Percentiles rank a stretch among this genome's conserved stretches.
phyloP scores from a whole-genome alignment of 176 grass and related monocot species.

The Poa annua region DNA sequence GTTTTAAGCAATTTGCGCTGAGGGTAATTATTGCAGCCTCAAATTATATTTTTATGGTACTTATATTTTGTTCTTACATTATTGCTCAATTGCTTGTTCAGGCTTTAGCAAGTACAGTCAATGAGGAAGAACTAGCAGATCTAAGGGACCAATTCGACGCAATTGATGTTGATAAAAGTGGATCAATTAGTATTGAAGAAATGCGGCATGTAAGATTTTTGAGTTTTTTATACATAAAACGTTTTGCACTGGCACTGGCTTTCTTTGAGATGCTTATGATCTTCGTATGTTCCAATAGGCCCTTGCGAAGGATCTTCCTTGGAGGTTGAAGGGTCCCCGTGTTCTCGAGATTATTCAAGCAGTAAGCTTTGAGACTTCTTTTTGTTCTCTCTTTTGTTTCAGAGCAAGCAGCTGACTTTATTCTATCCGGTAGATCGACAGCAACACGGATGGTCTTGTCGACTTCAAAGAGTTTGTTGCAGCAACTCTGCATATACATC shows the following conservation, averaged over 20 bases:
- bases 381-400: background rate
- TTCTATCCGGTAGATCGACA: slow-evolving; percentile 66
- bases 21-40: slow-evolving; percentile 56
- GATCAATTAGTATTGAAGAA: slow-evolving; percentile 96
- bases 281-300: slow-evolving; percentile 56
- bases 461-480: slow-evolving; percentile 97
- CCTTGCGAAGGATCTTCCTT: slow-evolving; percentile 96
- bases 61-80: slow-evolving; percentile 41
- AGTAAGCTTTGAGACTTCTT: slow-evolving; percentile 52
- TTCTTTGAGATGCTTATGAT: slow-evolving; percentile 37
- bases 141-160: slow-evolving; percentile 93
- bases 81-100: slow-evolving; percentile 42
- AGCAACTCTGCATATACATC: slow-evolving; percentile 93
- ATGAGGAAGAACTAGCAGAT: slow-evolving; percentile 86
- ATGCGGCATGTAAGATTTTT: slow-evolving; percentile 77
- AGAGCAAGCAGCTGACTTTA: slow-evolving; percentile 33
- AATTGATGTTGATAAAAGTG: slow-evolving; percentile 98
- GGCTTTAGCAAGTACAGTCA: slow-evolving; percentile 90
- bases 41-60: background rate
- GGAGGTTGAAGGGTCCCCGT: slow-evolving; percentile 87
- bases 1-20: slow-evolving; percentile 96
- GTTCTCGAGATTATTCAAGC: slow-evolving; percentile 94
- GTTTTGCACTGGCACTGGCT: background rate
- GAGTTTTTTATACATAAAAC: slow-evolving; percentile 11
- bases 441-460: slow-evolving; percentile 97